Evolutionary conservation across 23 red algal genomes (phyloP).

Genomic region (Agarophyton chilense): DNA sequence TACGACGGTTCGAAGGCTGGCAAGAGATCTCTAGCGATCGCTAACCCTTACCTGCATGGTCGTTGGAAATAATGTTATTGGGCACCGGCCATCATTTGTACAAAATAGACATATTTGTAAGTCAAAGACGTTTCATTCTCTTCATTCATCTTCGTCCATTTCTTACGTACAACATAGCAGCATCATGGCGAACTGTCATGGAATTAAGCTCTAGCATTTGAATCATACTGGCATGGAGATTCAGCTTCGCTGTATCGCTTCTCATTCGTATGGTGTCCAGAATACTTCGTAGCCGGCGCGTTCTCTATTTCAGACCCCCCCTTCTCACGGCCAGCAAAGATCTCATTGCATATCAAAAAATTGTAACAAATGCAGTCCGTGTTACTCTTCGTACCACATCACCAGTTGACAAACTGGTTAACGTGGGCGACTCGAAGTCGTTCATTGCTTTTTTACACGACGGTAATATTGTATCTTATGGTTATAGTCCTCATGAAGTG

Average conservation of each 20-base stretch:
- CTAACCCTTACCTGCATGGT: no score
- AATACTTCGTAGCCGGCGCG: conserved; percentile 12
- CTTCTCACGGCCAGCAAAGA: conserved; percentile 40
- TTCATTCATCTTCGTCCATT: no score
- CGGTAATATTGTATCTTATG: conserved; percentile 32
- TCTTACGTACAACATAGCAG: no score
- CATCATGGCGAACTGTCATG: no score
- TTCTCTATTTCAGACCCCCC: conserved; percentile 6
- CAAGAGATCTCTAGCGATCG: no score
- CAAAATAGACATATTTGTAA: no score
- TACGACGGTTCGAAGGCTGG: no score
- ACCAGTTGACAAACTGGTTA: conserved; percentile 35
- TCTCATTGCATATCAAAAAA: conserved; percentile 51
- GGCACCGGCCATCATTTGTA: no score
- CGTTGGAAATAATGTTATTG: no score
- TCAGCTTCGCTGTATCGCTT: conserved; percentile 24
- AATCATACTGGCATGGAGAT: no score
- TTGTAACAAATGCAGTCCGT: conserved; percentile 47
- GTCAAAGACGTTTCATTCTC: no score
- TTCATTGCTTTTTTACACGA: conserved; percentile 62
- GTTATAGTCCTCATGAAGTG: background rate
- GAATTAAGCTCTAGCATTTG: no score
- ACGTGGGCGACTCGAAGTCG: conserved; percentile 26
- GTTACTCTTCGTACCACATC: conserved; percentile 35
- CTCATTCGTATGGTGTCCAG: conserved; percentile 14